Evolutionary conservation across 2,329 filamentous ascomycete genomes (phyloP).

Genomic region (Colletotrichum sp.): DNA sequence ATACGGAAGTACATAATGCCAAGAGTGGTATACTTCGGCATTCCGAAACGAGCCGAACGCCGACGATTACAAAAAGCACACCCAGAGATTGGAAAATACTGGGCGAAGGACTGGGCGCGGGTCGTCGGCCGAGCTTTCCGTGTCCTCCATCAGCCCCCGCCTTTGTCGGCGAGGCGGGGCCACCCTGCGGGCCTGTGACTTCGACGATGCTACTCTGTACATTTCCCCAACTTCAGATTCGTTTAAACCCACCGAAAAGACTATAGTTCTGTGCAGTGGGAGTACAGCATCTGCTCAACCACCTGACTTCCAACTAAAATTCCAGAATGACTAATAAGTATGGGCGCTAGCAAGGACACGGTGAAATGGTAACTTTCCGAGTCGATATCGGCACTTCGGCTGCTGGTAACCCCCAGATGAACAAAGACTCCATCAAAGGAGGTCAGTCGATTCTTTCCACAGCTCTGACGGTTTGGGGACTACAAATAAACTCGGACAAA

Average conservation of each 20-base stretch:
- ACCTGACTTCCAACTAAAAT: neutral
- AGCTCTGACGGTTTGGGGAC: neutral
- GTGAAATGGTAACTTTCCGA: neutral
- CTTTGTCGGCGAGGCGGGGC: neutral
- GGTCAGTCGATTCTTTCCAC: neutral
- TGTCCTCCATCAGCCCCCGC: neutral
- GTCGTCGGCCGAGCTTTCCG: neutral
- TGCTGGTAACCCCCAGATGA: neutral
- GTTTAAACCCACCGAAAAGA: neutral
- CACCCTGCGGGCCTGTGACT: neutral
- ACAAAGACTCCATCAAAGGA: neutral
- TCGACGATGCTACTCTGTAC: neutral
- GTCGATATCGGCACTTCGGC: neutral
- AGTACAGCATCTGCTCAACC: neutral
- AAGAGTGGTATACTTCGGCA: neutral
- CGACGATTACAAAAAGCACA: neutral
- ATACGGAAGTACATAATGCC: neutral
- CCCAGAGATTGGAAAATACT: neutral
- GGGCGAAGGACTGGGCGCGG: neutral
- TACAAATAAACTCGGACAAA: neutral
- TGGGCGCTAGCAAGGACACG: neutral
- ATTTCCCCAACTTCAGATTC: neutral
- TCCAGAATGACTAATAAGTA: neutral
- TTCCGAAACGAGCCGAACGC: neutral
- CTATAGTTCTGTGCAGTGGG: neutral